These are phyloP conservation scores for Corymbia maculata DNA, from an alignment of 345 rosid species.

Conservation along the genomic window DNA sequence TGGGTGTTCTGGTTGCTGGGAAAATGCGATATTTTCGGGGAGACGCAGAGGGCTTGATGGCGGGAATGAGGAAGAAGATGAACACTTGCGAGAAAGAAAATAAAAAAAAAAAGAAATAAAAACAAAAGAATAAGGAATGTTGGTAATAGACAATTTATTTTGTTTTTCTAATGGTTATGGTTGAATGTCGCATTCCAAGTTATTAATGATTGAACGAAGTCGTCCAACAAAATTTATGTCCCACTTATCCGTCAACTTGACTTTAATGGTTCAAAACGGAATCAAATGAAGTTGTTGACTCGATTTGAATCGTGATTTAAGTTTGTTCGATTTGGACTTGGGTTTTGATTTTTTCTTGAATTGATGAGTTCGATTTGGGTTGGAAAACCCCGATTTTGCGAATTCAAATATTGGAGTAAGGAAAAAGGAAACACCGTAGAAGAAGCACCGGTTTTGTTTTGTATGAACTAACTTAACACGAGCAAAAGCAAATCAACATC, in stretches of 20 bases:
- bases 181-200: too few species aligned
- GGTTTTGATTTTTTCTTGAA: too few species aligned
- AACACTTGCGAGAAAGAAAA: too few species aligned
- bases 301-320: background rate
- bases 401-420: too few species aligned
- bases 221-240: too few species aligned
- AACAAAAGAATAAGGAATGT: too few species aligned
- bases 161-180: too few species aligned
- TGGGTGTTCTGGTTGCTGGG: background rate
- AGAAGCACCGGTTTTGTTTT: background rate
- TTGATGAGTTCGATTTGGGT: background rate
- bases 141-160: too few species aligned
- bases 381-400: background rate
- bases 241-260: background rate
- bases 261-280: background rate
- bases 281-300: background rate
- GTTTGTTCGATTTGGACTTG: background rate
- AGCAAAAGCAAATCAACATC: background rate
- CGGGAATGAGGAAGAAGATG: too few species aligned
- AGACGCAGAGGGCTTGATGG: background rate
- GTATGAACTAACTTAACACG: rapidly evolving
- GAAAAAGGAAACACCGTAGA: too few species aligned
- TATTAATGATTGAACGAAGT: too few species aligned
- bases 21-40: background rate
- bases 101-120: too few species aligned